A percentile compares a stretch with the other conserved stretches of the same genome.
phyloP scores from a whole-genome alignment of 495 filamentous ascomycete genomes.

The Lasiosphaeria hispida region DNA sequence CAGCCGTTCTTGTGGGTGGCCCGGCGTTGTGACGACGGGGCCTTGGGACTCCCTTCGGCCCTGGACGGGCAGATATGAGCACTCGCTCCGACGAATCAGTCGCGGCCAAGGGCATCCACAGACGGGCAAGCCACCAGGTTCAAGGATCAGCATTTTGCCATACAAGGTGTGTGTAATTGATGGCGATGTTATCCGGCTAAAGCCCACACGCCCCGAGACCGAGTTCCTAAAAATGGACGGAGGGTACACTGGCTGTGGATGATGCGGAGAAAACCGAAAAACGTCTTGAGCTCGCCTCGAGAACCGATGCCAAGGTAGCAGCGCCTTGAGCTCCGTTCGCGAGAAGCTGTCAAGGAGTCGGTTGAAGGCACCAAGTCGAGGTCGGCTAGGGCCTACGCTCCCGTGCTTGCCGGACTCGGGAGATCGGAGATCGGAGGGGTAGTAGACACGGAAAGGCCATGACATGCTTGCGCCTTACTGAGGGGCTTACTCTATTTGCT shows the following conservation, averaged over 20 bases:
- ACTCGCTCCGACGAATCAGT: conserved; percentile 11
- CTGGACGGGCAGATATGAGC: conserved; percentile 6
- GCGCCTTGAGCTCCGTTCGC: background rate
- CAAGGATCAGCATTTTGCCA: conserved; percentile 31
- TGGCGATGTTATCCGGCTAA: conserved; percentile 27
- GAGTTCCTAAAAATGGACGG: conserved; percentile 25
- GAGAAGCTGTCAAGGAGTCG: background rate
- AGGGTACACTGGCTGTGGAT: background rate
- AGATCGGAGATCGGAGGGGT: background rate
- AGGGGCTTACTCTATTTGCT: background rate
- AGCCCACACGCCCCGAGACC: conserved; percentile 8
- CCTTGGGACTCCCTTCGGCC: background rate
- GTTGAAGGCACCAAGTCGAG: conserved; percentile 1
- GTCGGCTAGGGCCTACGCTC: background rate
- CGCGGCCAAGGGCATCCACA: background rate
- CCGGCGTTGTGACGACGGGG: background rate
- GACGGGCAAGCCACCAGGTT: conserved; percentile 12
- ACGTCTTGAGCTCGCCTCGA: conserved; percentile 7
- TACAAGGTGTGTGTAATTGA: conserved; percentile 27
- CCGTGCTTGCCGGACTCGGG: background rate
- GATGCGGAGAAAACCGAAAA: background rate
- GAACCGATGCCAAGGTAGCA: conserved; percentile 8
- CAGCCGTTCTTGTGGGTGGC: background rate
- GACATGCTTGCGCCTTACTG: too few relatives aligned
- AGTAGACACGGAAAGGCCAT: background rate